Conservation (phyloP, 441 rosid genomes). For the Erysimum cheiri region DNA sequence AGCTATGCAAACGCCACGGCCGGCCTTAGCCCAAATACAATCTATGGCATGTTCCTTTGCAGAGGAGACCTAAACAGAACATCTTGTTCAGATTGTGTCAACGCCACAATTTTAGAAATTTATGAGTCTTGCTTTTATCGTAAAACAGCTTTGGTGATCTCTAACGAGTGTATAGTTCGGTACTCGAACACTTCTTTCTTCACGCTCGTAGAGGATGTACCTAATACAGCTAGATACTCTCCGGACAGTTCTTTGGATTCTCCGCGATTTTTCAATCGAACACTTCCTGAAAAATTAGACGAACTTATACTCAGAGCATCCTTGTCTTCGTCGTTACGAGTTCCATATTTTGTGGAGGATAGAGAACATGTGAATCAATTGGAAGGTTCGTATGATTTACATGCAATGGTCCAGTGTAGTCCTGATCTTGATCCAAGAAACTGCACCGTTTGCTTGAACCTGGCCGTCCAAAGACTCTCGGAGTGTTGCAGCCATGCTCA, state of each 20-base stretch:
- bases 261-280: conserved; percentile 15
- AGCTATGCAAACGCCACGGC: conserved; percentile 28
- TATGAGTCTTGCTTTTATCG: neutral
- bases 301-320: neutral
- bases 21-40: conserved; percentile 30
- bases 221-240: neutral
- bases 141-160: neutral
- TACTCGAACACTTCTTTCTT: conserved; percentile 31
- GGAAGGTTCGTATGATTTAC: conserved; percentile 5
- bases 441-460: conserved; percentile 30
- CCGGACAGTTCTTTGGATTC: neutral
- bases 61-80: conserved; percentile 33
- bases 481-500: conserved; percentile 13
- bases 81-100: conserved; percentile 29
- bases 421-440: conserved; percentile 39
- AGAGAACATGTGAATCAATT: neutral
- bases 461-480: conserved; percentile 1
- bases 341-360: conserved; percentile 11
- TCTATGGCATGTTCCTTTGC: conserved; percentile 36
- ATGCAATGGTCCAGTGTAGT: conserved; percentile 26
- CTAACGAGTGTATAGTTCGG: conserved; percentile 31
- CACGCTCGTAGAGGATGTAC: conserved; percentile 12
- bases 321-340: neutral
- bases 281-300: conserved; percentile 4
- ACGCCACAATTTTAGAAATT: neutral